Base-by-base conservation (phyloP, 225 moss, liverwort and hornwort species). In the Pleurozium schreberi region DNA sequence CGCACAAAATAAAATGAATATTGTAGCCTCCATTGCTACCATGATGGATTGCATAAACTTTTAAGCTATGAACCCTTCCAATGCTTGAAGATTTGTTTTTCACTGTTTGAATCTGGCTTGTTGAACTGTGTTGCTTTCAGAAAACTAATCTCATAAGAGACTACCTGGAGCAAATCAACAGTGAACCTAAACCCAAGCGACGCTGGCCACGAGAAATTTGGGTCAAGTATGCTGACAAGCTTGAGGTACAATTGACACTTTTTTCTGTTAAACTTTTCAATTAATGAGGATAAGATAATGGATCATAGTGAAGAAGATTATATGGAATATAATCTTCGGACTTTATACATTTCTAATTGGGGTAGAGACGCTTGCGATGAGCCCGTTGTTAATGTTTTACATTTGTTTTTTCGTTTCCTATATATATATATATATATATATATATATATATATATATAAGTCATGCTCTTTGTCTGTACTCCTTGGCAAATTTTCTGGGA, bases 171-270 rank as follows among this genome's bases (percentile, higher is more conserved):
- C 89, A 98, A 61, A 91, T 94, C 53, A 95, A 95, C 57, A 88
- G 90, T 53, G 45, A 91, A 87, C 95, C 96, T 63, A 88, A 90
- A 89, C 92, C 95, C 80, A 80, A 42, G 80, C 80, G 80, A 42
- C 94, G 92, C 70, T 98, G 97, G 97, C 97, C 96, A 58, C 93
- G 89, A 61, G 97, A 98, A 82, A 92, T 98, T 64, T 98, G 96
- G 97, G 89, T 79, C 55, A 96, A 95, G 80, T 97, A 96, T 81
- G 92, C 88, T 50, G 86, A 90, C 59, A 87, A 87, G 55, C 92
- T 96, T 83, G 95, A 96, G 96, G 97, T 97, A 92, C 93, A 59
- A 59, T 2, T 42, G 59, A 42, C 59, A 30, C 11, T 16, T 80
- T 59, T 76, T 59, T 80, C n/a, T 12, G 5, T 59, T 59, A 8